These are phyloP conservation scores for slime mould (Dictyostelium discoideum) DNA, from an alignment of 78 protist species.

Conservation along the genomic window DNA sequence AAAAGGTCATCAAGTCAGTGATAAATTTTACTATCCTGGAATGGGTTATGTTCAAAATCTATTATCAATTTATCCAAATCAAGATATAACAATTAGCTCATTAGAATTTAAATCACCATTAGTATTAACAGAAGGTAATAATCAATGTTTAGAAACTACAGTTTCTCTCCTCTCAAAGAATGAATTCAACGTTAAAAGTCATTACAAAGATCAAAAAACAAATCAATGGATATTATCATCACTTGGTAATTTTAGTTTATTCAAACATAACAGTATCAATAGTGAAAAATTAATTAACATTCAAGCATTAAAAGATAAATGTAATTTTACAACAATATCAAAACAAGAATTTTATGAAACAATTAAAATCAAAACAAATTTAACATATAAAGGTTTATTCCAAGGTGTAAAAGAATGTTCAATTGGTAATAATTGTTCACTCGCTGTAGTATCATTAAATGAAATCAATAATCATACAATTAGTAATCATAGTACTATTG, in stretches of 20 bases:
- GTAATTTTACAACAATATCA: constrained; percentile 22
- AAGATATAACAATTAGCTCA: background rate
- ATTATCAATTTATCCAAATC: background rate
- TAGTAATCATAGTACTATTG: background rate
- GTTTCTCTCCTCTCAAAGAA: background rate
- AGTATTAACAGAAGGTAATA: background rate
- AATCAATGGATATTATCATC: background rate
- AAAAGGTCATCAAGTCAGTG: constrained; percentile 46
- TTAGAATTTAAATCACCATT: constrained; percentile 56
- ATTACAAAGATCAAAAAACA: background rate
- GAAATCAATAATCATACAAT: background rate
- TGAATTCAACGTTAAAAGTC: background rate
- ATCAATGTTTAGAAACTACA: background rate
- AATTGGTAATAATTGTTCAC: constrained; percentile 15
- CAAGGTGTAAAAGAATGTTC: constrained; percentile 9
- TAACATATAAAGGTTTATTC: background rate
- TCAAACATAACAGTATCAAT: background rate
- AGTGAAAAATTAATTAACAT: background rate
- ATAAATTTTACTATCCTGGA: constrained; percentile 34
- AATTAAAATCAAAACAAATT: background rate
- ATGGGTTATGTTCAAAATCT: constrained; percentile 31
- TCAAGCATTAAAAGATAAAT: background rate
- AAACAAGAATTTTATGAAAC: constrained; percentile 9
- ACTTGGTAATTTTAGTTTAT: background rate
- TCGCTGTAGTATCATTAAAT: background rate